Evolutionary conservation across 2,329 filamentous ascomycete species (phyloP).

Genomic region (Proliferodiscus dingleyae): DNA sequence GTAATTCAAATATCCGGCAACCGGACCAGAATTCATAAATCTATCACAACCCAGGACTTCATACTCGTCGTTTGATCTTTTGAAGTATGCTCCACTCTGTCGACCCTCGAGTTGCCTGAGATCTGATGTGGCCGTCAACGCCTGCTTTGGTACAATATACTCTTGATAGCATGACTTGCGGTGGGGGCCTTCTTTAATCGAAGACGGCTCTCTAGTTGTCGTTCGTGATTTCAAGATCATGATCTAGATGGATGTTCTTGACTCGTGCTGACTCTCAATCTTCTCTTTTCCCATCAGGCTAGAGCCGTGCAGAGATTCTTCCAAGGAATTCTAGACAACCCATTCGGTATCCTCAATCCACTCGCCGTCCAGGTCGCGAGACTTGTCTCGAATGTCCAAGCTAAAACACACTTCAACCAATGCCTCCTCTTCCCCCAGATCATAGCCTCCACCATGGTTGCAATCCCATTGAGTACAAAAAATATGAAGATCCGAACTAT

Average conservation of each 20-base stretch:
- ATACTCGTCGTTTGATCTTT: no score
- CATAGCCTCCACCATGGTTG: conserved; percentile 30
- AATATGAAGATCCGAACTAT: conserved; percentile 34
- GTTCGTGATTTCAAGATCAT: no score
- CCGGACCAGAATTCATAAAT: no score
- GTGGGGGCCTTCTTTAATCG: no score
- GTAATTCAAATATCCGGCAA: no score
- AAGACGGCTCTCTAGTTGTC: no score
- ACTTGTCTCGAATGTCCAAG: conserved; percentile 33
- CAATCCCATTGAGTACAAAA: conserved; percentile 37
- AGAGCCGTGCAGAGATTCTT: conserved; percentile 25
- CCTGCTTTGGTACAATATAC: no score
- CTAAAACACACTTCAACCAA: conserved; percentile 29
- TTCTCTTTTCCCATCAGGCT: background rate
- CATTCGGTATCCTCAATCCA: conserved; percentile 32
- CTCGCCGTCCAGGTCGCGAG: conserved; percentile 34
- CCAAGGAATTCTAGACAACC: conserved; percentile 31
- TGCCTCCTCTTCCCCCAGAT: conserved; percentile 34
- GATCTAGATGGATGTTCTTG: background rate
- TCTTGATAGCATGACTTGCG: no score
- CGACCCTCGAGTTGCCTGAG: no score
- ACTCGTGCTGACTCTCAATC: background rate
- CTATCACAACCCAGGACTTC: no score
- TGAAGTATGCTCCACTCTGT: no score
- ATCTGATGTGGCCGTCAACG: no score